A percentile compares a stretch with the other conserved stretches of the same genome.
Evolutionary conservation across 805 yeast genomes (phyloP).

Genomic region (Pichia gijzeniarum): DNA sequence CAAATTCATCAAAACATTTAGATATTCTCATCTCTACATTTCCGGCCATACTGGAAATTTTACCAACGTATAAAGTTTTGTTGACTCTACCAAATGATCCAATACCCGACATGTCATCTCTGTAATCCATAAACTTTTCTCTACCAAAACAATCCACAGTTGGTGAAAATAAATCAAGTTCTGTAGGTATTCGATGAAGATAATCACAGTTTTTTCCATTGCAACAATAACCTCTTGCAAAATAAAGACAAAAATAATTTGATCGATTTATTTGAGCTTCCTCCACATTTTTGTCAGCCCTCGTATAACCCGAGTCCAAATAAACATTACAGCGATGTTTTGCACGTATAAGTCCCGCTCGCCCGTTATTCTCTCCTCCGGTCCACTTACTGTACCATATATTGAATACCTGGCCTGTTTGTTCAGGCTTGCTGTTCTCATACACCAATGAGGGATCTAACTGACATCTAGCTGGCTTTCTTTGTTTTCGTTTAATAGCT

Average conservation of each 20-base stretch:
- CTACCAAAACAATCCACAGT: conserved; percentile 90
- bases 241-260: conserved; percentile 65
- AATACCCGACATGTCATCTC: conserved; percentile 93
- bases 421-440: conserved; percentile 62
- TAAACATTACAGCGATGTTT: conserved; percentile 56
- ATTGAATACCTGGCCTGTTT: conserved; percentile 74
- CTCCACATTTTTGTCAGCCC: conserved; percentile 45
- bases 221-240: conserved; percentile 84
- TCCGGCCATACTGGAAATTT: conserved; percentile 36
- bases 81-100: conserved; percentile 73
- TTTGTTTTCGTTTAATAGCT: neutral
- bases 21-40: conserved; percentile 31
- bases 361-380: conserved; percentile 55
- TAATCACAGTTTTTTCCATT: conserved; percentile 72
- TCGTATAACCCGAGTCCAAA: conserved; percentile 70
- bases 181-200: conserved; percentile 69
- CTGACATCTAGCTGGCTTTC: conserved; percentile 62
- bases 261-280: conserved; percentile 25
- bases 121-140: conserved; percentile 70
- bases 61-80: conserved; percentile 70
- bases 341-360: conserved; percentile 32
- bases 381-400: conserved; percentile 90
- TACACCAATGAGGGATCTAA: conserved; percentile 54
- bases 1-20: conserved; percentile 65
- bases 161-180: conserved; percentile 49